Percentiles rank a stretch among this genome's conserved stretches.
These are phyloP conservation scores for Aspergillaceae sp. DNA, from an alignment of 2,329 filamentous ascomycete species.

Conservation along the genomic window DNA sequence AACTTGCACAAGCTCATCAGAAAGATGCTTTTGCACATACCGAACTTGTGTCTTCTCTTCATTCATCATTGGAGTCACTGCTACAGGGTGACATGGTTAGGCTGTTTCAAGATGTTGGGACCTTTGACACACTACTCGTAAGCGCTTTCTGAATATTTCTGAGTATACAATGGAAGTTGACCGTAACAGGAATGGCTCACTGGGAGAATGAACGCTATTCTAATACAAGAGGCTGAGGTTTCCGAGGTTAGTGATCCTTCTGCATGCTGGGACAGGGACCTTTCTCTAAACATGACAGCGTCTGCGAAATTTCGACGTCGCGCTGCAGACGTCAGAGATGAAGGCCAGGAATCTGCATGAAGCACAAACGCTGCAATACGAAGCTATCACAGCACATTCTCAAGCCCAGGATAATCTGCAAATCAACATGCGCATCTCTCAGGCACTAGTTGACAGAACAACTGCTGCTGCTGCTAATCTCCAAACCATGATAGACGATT, in stretches of 20 bases:
- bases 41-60: constrained; percentile 23
- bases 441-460: constrained; percentile 25
- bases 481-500: constrained; percentile 24
- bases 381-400: constrained; percentile 19
- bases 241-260: constrained; percentile 19
- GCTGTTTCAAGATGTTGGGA: constrained; percentile 21
- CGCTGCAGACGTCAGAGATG: constrained; percentile 25
- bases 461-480: constrained; percentile 21
- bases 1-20: constrained; percentile 20
- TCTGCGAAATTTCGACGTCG: constrained; percentile 23
- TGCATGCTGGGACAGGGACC: not conserved
- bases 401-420: constrained; percentile 20
- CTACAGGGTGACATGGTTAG: constrained; percentile 19
- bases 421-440: constrained; percentile 18
- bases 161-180: constrained; percentile 2
- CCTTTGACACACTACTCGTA: constrained; percentile 30
- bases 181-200: constrained; percentile 23
- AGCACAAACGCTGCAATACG: constrained; percentile 27
- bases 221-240: constrained; percentile 27
- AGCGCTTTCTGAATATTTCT: constrained; percentile 4
- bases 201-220: constrained; percentile 16
- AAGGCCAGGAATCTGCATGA: constrained; percentile 25
- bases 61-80: constrained; percentile 24
- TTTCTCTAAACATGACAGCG: constrained; percentile 23
- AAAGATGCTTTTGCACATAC: constrained; percentile 18